Evolutionary conservation across 2,329 filamentous ascomycete species (phyloP).

Genomic region (Pleomassaria siparia): DNA sequence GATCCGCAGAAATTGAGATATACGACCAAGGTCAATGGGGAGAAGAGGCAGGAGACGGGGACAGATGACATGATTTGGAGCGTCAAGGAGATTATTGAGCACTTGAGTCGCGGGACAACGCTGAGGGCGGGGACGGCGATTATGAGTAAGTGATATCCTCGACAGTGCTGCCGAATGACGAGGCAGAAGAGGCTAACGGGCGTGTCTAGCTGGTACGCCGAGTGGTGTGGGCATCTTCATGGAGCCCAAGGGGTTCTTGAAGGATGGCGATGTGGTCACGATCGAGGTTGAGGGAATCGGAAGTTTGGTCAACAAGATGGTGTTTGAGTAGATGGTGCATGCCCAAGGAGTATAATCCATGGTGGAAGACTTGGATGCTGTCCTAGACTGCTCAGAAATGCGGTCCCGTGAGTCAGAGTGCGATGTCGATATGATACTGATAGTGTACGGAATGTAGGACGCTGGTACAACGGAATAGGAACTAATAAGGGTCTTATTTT

Average conservation of each 20-base stretch:
- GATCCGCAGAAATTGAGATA: conserved; percentile 38
- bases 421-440: too few relatives aligned
- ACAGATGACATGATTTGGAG: conserved; percentile 53
- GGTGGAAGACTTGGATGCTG: background rate
- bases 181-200: too few relatives aligned
- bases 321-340: conserved; percentile 25
- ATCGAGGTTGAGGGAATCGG: conserved; percentile 39
- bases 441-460: too few relatives aligned
- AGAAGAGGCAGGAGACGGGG: conserved; percentile 46
- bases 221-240: conserved; percentile 41
- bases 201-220: conserved; percentile 55
- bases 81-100: conserved; percentile 46
- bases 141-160: too few relatives aligned
- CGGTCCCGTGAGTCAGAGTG: background rate
- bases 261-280: conserved; percentile 40
- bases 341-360: too few relatives aligned
- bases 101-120: conserved; percentile 50
- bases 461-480: too few relatives aligned
- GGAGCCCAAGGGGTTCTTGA: conserved; percentile 41
- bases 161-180: too few relatives aligned
- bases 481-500: too few relatives aligned
- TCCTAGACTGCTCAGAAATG: too few relatives aligned
- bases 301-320: conserved; percentile 36
- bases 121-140: conserved; percentile 50
- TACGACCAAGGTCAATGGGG: conserved; percentile 48